These are phyloP conservation scores for Salix exigua DNA, from an alignment of 345 rosid species.

Conservation along the genomic window DNA sequence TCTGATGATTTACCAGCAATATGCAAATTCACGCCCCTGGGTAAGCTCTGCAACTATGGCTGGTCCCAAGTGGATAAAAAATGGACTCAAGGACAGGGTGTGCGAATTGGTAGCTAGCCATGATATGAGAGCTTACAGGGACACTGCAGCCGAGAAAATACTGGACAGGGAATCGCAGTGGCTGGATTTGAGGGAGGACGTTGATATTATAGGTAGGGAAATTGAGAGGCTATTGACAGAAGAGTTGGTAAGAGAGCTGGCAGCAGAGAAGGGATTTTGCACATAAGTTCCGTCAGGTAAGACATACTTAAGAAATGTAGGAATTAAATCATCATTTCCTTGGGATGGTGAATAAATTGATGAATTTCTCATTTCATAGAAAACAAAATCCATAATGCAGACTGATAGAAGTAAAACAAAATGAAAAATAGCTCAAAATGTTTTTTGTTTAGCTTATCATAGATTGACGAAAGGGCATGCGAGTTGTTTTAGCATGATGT, in stretches of 20 bases:
- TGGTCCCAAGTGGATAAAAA: conserved; percentile 35
- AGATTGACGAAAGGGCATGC: too few relatives aligned
- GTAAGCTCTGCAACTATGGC: conserved; percentile 28
- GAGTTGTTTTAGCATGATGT: too few relatives aligned
- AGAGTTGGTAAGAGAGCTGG: conserved; percentile 59
- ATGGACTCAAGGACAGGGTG: conserved; percentile 43
- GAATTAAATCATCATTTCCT: conserved; percentile 31
- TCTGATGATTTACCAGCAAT: conserved; percentile 42
- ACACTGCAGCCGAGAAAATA: conserved; percentile 30
- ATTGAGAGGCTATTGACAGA: conserved; percentile 60
- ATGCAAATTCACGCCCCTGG: conserved; percentile 57
- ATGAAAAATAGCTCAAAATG: too few relatives aligned
- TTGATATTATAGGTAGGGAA: conserved; percentile 64
- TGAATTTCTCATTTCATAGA: conserved; percentile 6
- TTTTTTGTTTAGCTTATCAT: too few relatives aligned
- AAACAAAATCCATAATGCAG: conserved; percentile 3
- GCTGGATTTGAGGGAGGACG: conserved; percentile 51
- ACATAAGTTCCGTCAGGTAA: conserved; percentile 2
- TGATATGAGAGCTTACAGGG: conserved; percentile 33
- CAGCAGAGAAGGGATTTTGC: conserved; percentile 28
- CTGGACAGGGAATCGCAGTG: conserved; percentile 44
- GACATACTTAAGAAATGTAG: conserved; percentile 18
- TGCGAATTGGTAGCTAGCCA: conserved; percentile 36
- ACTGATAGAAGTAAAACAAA: not conserved
- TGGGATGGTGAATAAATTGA: conserved; percentile 11